Percentiles rank a stretch among this genome's conserved stretches.
Conservation (phyloP, 805 yeast species). For the Starmerella powellii region DNA sequence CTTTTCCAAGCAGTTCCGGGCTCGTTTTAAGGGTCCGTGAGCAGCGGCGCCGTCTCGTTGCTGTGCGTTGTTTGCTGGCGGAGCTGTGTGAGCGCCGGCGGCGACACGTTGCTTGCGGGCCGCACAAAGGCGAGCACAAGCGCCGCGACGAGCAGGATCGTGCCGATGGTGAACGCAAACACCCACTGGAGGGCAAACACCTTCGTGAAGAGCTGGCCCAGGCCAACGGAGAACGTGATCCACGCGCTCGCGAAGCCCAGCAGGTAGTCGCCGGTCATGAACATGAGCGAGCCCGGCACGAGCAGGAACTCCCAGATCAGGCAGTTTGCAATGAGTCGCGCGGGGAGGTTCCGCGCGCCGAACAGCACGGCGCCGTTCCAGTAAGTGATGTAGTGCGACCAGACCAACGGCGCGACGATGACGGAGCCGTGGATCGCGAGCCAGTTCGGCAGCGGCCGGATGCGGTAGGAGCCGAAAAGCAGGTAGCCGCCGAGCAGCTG, state of each 20-base stretch:
- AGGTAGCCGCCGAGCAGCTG: slow-evolving; percentile 46
- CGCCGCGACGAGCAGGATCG: slow-evolving; percentile 42
- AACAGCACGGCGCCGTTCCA: slow-evolving; percentile 78
- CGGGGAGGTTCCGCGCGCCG: slow-evolving; percentile 45
- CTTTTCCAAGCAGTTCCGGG: no score
- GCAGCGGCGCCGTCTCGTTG: slow-evolving; percentile 20
- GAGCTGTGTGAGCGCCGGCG: slow-evolving; percentile 9
- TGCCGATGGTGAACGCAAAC: slow-evolving; percentile 60
- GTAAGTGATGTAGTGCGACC: slow-evolving; percentile 62
- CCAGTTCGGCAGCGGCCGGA: slow-evolving; percentile 43
- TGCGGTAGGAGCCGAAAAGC: slow-evolving; percentile 46
- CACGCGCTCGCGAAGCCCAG: slow-evolving; percentile 48
- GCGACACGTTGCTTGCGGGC: slow-evolving; percentile 10
- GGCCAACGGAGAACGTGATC: slow-evolving; percentile 52
- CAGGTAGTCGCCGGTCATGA: slow-evolving; percentile 58
- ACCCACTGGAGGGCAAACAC: slow-evolving; percentile 76
- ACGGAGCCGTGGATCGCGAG: slow-evolving; percentile 51
- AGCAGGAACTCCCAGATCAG: slow-evolving; percentile 67
- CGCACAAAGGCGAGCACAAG: slow-evolving; percentile 31
- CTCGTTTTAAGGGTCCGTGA: slow-evolving; percentile 18
- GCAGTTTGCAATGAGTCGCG: slow-evolving; percentile 59
- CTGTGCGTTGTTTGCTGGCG: slow-evolving; percentile 3
- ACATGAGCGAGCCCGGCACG: slow-evolving; percentile 47
- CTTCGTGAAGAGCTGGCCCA: slow-evolving; percentile 57
- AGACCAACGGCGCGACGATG: slow-evolving; percentile 58